Conservation (phyloP, 768 basidiomycete genomes). For the Boletus rubroflammeus region DNA sequence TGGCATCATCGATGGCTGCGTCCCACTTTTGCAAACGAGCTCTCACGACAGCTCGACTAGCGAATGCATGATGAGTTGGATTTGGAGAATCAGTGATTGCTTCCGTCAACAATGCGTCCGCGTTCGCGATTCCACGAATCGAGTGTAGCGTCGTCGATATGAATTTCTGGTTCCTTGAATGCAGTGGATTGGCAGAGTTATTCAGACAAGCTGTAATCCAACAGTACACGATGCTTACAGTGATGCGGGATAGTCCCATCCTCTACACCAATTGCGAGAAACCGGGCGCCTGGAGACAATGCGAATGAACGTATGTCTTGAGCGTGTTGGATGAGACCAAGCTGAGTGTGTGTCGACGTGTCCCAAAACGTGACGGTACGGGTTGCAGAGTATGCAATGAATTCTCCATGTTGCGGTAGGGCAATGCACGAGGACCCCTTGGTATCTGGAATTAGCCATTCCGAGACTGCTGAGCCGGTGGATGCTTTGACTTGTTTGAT, state of each 20-base stretch:
- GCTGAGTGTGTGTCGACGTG: background rate
- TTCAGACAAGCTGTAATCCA: background rate
- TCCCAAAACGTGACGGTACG: background rate
- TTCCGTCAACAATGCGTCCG: background rate
- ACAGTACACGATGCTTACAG: background rate
- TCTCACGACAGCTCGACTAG: background rate
- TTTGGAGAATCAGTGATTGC: background rate
- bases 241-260: background rate
- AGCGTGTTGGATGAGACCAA: background rate
- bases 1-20: no score
- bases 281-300: background rate
- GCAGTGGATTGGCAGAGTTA: background rate
- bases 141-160: background rate
- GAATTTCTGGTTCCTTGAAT: background rate
- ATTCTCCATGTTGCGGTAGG: no score
- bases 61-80: background rate
- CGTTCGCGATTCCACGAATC: background rate
- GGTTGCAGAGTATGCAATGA: background rate
- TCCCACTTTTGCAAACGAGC: background rate
- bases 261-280: background rate
- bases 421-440: background rate
- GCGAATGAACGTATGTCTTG: background rate
- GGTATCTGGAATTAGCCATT: background rate
- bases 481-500: background rate
- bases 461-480: background rate